Evolutionary conservation across 139 green algal genomes (phyloP).

Genomic region (Eudorina sp.): DNA sequence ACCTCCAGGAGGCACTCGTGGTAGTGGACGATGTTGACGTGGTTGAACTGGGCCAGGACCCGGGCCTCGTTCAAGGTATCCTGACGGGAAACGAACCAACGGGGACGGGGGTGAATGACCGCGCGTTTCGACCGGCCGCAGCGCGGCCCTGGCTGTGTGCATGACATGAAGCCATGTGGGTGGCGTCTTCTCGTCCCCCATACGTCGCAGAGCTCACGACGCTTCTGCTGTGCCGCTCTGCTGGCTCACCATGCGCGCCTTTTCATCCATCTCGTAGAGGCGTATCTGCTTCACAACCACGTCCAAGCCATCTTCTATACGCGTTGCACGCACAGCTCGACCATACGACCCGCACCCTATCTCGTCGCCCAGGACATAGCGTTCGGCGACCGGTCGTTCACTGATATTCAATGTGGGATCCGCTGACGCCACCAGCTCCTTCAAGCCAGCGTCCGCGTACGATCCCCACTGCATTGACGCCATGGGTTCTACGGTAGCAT

Average conservation of each 20-base stretch:
- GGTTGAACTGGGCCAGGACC: slow-evolving; percentile 62
- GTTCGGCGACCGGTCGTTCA: neutral
- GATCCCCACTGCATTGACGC: slow-evolving; percentile 11
- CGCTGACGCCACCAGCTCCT: neutral
- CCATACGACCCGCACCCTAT: slow-evolving; percentile 50
- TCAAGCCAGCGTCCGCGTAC: neutral
- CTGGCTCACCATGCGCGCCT: slow-evolving; percentile 7
- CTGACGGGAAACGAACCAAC: too few species aligned
- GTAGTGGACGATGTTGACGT: slow-evolving; percentile 76
- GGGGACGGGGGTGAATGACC: too few species aligned
- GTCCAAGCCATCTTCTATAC: slow-evolving; percentile 42
- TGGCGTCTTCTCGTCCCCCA: too few species aligned
- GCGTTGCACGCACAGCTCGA: neutral
- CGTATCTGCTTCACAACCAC: slow-evolving; percentile 55
- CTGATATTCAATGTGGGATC: slow-evolving; percentile 17
- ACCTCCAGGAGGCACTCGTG: slow-evolving; percentile 66
- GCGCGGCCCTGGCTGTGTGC: too few species aligned
- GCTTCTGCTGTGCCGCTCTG: too few species aligned
- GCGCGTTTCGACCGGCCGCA: too few species aligned
- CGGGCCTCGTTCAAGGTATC: slow-evolving; percentile 50
- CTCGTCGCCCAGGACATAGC: slow-evolving; percentile 19
- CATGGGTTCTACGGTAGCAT: neutral
- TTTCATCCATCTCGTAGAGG: slow-evolving; percentile 48
- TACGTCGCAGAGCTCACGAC: too few species aligned
- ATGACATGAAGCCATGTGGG: too few species aligned